Evolutionary conservation across 257 asterid species (phyloP).

Genomic region (Nicotiana otophora): DNA sequence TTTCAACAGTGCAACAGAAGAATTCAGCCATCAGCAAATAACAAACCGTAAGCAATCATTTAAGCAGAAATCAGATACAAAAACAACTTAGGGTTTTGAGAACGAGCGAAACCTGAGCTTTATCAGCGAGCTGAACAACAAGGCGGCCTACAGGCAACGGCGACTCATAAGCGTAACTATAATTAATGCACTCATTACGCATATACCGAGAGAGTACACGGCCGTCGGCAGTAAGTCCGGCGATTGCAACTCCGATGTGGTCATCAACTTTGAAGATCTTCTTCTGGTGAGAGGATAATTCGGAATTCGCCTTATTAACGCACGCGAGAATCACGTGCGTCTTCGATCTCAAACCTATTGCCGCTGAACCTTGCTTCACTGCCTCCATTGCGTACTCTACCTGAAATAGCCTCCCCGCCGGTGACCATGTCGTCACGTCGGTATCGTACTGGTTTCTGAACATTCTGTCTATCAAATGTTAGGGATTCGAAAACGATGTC

Average conservation of each 20-base stretch:
- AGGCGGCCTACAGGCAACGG: conserved; percentile 90
- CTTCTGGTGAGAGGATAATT: conserved; percentile 97
- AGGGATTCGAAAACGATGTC: neutral
- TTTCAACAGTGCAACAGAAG: neutral
- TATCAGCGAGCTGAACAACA: conserved; percentile 97
- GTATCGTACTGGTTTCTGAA: conserved; percentile 96
- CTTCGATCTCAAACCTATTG: conserved; percentile 93
- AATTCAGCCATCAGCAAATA: neutral
- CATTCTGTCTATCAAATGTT: conserved; percentile 32
- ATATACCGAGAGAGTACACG: conserved; percentile 91
- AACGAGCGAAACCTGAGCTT: conserved; percentile 72
- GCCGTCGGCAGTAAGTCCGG: conserved; percentile 98
- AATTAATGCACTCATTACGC: conserved; percentile 91
- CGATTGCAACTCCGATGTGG: conserved; percentile 97
- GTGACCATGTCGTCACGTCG: conserved; percentile 98
- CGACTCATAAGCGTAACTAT: conserved; percentile 76
- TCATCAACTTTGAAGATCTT: conserved; percentile 99
- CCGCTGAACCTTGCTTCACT: conserved; percentile 97
- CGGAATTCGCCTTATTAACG: conserved; percentile 85
- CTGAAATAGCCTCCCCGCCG: conserved; percentile 90
- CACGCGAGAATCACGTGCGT: conserved; percentile 82
- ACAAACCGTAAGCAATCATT: neutral
- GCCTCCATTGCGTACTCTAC: conserved; percentile 99
- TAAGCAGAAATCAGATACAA: neutral
- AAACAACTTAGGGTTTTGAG: conserved; percentile 22